Evolutionary conservation across 441 rosid species (phyloP), one percentile per base, ranked within the genome.

Genomic region (Adansonia rubrostipa): DNA sequence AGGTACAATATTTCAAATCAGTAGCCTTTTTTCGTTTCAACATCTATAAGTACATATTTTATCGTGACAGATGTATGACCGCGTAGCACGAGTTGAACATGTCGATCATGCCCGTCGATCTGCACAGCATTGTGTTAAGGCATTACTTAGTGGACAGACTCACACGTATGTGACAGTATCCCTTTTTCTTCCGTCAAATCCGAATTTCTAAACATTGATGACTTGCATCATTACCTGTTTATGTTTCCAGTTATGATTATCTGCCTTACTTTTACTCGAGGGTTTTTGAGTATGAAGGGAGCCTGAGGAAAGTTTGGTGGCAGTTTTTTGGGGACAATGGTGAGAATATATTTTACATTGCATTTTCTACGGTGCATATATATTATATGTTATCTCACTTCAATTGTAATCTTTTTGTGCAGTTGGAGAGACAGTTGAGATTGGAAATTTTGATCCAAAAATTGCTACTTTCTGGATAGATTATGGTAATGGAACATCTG

Each of bases 321-420:
- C 98, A 92, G 80, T 92, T 96, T 84, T 93, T 85, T 9, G 99
- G 97, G 67, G 98, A 96, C 88, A 93, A 89, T 81, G 98, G 97
- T 96, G 88, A 60, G 81, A 66, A 50, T 57, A 28, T 62, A 10
- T 47, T 20, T 5, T 45, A 14, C 3, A 5, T 50, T 66, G 17
- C 45, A 57, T 51, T 19, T 78, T 45, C 42, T 51, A 36, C 40
- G n/a, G 61, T 71, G 10, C 6, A 22, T 20, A 47, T 51, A 36
- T 15, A n/a, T 7, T 15, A 48, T 47, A 22, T 70, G 50, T 56
- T 63, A 2, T 33, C 28, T 65, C 40, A 64, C 42, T 78, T 48
- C 53, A n/a, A 44, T 40, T 74, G 22, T 73, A 78, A 57, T 81
- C 44, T 71, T 72, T 71, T 48, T 84, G 84, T 9, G 11, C 92